Conservation (phyloP, 2,329 filamentous ascomycete genomes). For the Microascus cirrosus region DNA sequence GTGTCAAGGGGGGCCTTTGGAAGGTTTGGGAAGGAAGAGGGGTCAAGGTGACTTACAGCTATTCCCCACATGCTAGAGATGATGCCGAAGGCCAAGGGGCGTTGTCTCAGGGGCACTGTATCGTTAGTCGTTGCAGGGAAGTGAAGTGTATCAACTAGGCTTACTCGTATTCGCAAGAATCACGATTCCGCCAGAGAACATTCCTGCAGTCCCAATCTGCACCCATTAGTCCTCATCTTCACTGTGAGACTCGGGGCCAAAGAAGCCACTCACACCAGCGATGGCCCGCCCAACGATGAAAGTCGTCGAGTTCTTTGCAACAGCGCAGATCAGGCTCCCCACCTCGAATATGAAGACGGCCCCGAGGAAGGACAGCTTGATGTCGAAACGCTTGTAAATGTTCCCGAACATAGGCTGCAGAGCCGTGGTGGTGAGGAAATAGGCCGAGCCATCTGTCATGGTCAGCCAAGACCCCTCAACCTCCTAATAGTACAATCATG, state of each 20-base stretch:
- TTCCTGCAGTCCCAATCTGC: constrained; percentile 34
- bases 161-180: constrained; percentile 30
- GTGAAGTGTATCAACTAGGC: constrained; percentile 2
- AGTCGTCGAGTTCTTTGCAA: constrained; percentile 31
- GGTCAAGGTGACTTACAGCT: constrained; percentile 18
- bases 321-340: constrained; percentile 30
- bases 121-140: background rate
- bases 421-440: constrained; percentile 36
- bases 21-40: background rate
- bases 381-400: constrained; percentile 36
- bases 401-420: constrained; percentile 38
- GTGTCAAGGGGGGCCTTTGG: too few relatives aligned
- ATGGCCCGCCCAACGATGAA: constrained; percentile 42
- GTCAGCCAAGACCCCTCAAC: constrained; percentile 5
- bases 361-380: constrained; percentile 32
- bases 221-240: background rate
- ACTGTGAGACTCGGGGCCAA: background rate
- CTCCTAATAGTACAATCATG: background rate
- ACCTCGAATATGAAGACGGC: constrained; percentile 31
- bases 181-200: constrained; percentile 38
- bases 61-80: constrained; percentile 46
- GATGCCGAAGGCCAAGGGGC: constrained; percentile 42
- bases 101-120: constrained; percentile 38
- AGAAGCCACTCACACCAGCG: constrained; percentile 24
- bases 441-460: constrained; percentile 30